Conservation (phyloP, 1,284 basidiomycete species). For the Trichosporon coremiiforme region DNA sequence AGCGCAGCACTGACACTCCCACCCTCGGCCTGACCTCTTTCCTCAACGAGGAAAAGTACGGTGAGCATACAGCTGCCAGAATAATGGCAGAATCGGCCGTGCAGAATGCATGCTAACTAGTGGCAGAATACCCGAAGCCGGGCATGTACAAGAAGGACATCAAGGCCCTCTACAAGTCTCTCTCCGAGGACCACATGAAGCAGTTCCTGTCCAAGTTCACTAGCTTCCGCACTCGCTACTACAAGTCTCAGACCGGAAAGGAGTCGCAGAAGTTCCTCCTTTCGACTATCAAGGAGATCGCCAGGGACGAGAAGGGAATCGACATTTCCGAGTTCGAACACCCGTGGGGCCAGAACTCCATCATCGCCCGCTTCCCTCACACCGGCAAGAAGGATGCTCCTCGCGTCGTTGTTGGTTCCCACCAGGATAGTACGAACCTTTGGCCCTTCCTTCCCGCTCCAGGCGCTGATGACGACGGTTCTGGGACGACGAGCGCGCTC, state of each 20-base stretch:
- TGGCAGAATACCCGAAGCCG: constrained; percentile 46
- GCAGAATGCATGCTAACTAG: not conserved
- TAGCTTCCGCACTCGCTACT: constrained; percentile 57
- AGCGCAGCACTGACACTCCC: constrained; percentile 71
- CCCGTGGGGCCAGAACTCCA: constrained; percentile 87
- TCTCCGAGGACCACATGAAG: constrained; percentile 56
- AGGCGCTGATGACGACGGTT: constrained; percentile 77
- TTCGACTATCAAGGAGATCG: constrained; percentile 71
- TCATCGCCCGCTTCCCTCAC: constrained; percentile 65
- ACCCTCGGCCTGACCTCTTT: constrained; percentile 56
- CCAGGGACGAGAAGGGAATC: constrained; percentile 65
- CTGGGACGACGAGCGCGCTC: constrained; percentile 87
- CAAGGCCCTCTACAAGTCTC: constrained; percentile 45
- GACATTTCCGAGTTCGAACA: constrained; percentile 79
- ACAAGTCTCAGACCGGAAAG: constrained; percentile 68
- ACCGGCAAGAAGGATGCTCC: constrained; percentile 47
- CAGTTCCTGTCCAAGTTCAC: constrained; percentile 73
- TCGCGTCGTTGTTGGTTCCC: constrained; percentile 70
- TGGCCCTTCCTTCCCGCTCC: constrained; percentile 88
- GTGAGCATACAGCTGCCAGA: constrained; percentile 35
- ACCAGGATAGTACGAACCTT: constrained; percentile 88
- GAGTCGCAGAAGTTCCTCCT: constrained; percentile 79
- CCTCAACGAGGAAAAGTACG: constrained; percentile 48
- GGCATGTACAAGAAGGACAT: constrained; percentile 49
- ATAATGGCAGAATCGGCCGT: not conserved